Percentiles rank a stretch among this genome's conserved stretches.
phyloP scores from a whole-genome alignment of 768 basidiomycete genomes.

The Leccinum subgranulosum region DNA sequence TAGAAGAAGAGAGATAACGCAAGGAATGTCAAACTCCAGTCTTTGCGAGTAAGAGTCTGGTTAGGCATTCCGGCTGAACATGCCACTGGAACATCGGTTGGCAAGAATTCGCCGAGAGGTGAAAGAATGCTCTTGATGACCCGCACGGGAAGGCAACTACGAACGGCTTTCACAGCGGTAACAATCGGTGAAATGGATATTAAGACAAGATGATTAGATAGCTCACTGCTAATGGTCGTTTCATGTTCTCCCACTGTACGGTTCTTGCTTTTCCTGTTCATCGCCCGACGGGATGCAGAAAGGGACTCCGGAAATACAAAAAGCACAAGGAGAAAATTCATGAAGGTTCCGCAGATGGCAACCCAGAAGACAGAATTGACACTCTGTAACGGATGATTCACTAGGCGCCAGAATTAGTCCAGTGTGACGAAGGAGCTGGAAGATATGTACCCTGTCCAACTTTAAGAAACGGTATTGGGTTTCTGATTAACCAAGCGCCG shows the following conservation, averaged over 20 bases:
- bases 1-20: constrained; percentile 63
- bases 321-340: constrained; percentile 56
- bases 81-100: constrained; percentile 43
- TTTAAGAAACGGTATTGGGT: constrained; percentile 35
- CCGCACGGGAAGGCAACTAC: constrained; percentile 10
- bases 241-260: constrained; percentile 19
- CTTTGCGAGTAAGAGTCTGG: constrained; percentile 52
- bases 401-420: constrained; percentile 13
- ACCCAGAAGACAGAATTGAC: constrained; percentile 55
- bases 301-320: constrained; percentile 62
- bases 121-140: constrained; percentile 48
- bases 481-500: constrained; percentile 47
- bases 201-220: background rate
- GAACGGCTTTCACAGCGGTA: background rate
- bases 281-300: constrained; percentile 26
- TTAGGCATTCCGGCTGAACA: constrained; percentile 55
- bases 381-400: constrained; percentile 33
- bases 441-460: constrained; percentile 23
- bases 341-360: constrained; percentile 40
- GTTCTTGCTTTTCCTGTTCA: constrained; percentile 30
- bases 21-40: constrained; percentile 73
- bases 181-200: background rate
- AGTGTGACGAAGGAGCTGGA: background rate
- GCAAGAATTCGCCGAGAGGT: constrained; percentile 70
- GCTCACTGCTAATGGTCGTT: constrained; percentile 10